Conservation (phyloP, 345 rosid species). For the Lepidium didymum region DNA sequence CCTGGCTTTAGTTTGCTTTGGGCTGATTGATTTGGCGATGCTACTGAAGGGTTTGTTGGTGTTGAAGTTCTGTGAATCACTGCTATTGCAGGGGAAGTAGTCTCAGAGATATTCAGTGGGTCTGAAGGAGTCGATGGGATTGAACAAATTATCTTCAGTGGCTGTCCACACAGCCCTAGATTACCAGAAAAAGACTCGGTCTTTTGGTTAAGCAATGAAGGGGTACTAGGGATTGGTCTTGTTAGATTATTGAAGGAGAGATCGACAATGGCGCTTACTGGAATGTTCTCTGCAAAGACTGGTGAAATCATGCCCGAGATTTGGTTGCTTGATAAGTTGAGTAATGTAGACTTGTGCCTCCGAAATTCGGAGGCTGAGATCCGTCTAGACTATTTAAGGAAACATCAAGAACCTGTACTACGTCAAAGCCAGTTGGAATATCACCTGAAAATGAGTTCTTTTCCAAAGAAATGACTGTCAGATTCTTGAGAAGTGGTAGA, state of each 20-base stretch:
- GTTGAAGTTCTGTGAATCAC: slow-evolving; percentile 54
- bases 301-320: slow-evolving; percentile 56
- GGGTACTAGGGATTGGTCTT: slow-evolving; percentile 60
- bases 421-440: slow-evolving; percentile 43
- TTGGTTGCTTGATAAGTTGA: slow-evolving; percentile 70
- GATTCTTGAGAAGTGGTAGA: slow-evolving; percentile 41
- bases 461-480: slow-evolving; percentile 53
- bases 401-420: slow-evolving; percentile 51
- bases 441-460: slow-evolving; percentile 51
- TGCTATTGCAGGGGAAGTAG: slow-evolving; percentile 75
- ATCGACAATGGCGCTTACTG: slow-evolving; percentile 54
- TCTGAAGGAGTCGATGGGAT: slow-evolving; percentile 69
- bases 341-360: slow-evolving; percentile 47
- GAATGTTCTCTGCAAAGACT: slow-evolving; percentile 39
- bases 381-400: slow-evolving; percentile 70
- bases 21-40: slow-evolving; percentile 8
- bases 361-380: slow-evolving; percentile 51
- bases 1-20: slow-evolving; percentile 53
- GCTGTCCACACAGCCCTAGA: slow-evolving; percentile 69
- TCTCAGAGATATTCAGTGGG: slow-evolving; percentile 53
- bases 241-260: slow-evolving; percentile 82
- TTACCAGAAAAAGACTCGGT: slow-evolving; percentile 53
- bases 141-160: slow-evolving; percentile 57
- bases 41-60: slow-evolving; percentile 26
- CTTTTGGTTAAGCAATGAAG: slow-evolving; percentile 52